Evolutionary conservation across 345 rosid genomes (phyloP).

Genomic region (Salix suchowensis): DNA sequence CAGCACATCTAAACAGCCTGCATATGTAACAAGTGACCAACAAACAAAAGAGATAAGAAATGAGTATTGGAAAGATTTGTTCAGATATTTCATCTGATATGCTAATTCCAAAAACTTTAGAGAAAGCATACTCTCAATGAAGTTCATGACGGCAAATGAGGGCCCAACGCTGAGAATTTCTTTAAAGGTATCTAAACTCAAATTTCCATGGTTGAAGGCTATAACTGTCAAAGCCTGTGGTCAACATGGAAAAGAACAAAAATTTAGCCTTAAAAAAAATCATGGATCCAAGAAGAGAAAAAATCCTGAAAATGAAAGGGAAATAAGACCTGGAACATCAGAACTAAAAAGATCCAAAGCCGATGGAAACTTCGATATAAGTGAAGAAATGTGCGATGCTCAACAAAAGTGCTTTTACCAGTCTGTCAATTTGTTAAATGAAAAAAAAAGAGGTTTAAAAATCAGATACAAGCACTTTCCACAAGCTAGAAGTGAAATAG

Average conservation of each 20-base stretch:
- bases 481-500: too few relatives aligned
- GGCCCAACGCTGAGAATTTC: constrained; percentile 80
- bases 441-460: not conserved
- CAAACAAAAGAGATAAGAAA: constrained; percentile 3
- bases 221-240: constrained; percentile 74
- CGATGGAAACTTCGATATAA: constrained; percentile 89
- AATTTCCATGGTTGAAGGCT: constrained; percentile 63
- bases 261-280: constrained; percentile 1
- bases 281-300: not conserved
- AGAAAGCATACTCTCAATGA: constrained; percentile 59
- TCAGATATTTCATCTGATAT: not conserved
- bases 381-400: constrained; percentile 97
- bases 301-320: not conserved
- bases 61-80: not conserved
- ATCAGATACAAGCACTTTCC: too few relatives aligned
- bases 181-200: constrained; percentile 67
- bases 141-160: constrained; percentile 81
- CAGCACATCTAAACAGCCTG: constrained; percentile 83
- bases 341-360: constrained; percentile 87
- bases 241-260: constrained; percentile 6
- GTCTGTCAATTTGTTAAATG: constrained; percentile 42
- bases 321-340: constrained; percentile 85
- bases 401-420: constrained; percentile 92
- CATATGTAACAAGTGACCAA: constrained; percentile 16
- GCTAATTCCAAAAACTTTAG: constrained; percentile 10